Evolutionary conservation across 164 flowering plant species (phyloP).

Genomic region (Tetrastigma voinierianum): DNA sequence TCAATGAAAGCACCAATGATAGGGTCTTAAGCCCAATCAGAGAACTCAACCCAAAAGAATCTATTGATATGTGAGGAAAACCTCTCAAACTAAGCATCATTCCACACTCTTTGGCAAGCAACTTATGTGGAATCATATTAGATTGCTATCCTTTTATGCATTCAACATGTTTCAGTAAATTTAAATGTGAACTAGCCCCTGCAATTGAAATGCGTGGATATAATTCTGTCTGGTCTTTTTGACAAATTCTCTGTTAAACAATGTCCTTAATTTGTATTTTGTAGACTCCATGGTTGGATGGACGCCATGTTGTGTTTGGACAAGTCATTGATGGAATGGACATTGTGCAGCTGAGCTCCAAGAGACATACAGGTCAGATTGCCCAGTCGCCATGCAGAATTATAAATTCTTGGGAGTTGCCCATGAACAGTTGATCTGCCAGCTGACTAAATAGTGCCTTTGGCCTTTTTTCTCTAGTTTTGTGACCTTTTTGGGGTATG

Average conservation of each 20-base stretch:
- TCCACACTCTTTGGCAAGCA: too few relatives aligned
- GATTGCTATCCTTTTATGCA: too few relatives aligned
- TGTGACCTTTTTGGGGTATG: neutral
- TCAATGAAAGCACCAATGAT: too few relatives aligned
- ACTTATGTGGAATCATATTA: too few relatives aligned
- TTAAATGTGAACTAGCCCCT: too few relatives aligned
- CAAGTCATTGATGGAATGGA: conserved; percentile 73
- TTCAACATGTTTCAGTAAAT: too few relatives aligned
- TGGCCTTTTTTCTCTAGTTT: neutral
- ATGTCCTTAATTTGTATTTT: conserved; percentile 11
- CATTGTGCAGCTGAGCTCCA: conserved; percentile 62
- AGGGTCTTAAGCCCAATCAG: too few relatives aligned
- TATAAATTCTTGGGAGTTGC: conserved; percentile 66
- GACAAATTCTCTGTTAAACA: neutral
- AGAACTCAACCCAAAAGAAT: too few relatives aligned
- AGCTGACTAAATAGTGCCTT: neutral
- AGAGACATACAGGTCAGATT: conserved; percentile 64
- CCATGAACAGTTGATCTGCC: conserved; percentile 38
- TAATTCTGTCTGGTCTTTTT: neutral
- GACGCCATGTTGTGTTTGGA: conserved; percentile 81
- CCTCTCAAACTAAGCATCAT: too few relatives aligned
- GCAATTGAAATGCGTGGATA: neutral
- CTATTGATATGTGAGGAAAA: too few relatives aligned
- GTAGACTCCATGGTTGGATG: conserved; percentile 86
- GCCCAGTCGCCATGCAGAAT: conserved; percentile 63